Percentiles rank a stretch among this genome's conserved stretches.
These are phyloP conservation scores for Hemileccinum rubropunctum DNA, from an alignment of 768 basidiomycete genomes.

Conservation along the genomic window DNA sequence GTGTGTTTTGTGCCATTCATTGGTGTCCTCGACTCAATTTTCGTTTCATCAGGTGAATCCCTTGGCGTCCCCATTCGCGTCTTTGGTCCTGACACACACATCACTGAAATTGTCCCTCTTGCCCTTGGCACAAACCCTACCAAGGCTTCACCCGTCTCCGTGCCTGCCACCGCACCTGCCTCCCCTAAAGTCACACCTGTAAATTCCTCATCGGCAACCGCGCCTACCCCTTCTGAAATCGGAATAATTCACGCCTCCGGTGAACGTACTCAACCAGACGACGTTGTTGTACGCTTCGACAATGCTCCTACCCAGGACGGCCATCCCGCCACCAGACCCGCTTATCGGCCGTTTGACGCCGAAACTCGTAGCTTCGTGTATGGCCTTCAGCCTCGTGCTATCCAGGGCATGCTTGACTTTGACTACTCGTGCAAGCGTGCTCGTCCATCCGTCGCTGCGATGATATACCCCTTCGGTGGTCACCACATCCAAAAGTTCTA, in stretches of 20 bases:
- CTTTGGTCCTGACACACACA: constrained; percentile 97
- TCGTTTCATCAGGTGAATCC: constrained; percentile 57
- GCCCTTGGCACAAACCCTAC: constrained; percentile 73
- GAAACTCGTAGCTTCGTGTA: constrained; percentile 96
- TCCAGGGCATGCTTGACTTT: constrained; percentile 98
- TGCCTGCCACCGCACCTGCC: constrained; percentile 48
- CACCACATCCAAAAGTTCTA: constrained; percentile 99
- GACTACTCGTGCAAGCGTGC: constrained; percentile 96
- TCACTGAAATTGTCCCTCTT: constrained; percentile 97
- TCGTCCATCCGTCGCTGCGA: constrained; percentile 92
- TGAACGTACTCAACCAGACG: constrained; percentile 77
- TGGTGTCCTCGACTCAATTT: not conserved
- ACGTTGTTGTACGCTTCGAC: constrained; percentile 91
- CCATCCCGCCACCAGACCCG: constrained; percentile 54
- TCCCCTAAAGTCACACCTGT: constrained; percentile 31
- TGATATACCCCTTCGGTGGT: constrained; percentile 99
- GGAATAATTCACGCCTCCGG: constrained; percentile 77
- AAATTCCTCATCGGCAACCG: constrained; percentile 32
- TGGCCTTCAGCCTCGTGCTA: constrained; percentile 97
- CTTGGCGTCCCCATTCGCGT: constrained; percentile 97
- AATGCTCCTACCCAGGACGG: constrained; percentile 25
- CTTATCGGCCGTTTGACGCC: constrained; percentile 90
- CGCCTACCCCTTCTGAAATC: constrained; percentile 45
- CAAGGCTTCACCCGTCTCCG: constrained; percentile 31
- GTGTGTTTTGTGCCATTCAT: constrained; percentile 15